Evolutionary conservation across 768 basidiomycete species (phyloP), one percentile per base, ranked within the genome.

Genomic region (Mrakia hoshinonis): DNA sequence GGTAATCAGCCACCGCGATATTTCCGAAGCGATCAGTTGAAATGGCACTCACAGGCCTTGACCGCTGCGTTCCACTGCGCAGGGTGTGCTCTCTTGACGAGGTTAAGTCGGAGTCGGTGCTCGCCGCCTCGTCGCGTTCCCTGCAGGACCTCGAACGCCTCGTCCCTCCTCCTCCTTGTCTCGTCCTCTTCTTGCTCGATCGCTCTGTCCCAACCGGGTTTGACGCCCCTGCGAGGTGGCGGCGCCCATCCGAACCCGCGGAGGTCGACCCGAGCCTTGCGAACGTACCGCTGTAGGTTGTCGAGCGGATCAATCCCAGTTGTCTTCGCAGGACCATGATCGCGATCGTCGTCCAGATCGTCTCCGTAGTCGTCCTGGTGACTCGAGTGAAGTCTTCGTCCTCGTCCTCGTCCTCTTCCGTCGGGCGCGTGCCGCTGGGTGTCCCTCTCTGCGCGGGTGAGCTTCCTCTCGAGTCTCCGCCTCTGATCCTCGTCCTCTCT

Each of bases 81-180:
- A 0, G 22, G 18, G 22, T n/a, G 31, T 20, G 36, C 36, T 36
- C 58, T 61, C 58, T 29, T 61, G 31, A 61, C 36, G 13, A 10
- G 18, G 13, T 7, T 61, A 29, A 61, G 20, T 36, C n/a, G 31
- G 1, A 61, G 7, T 5, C 31, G 31, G 10, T 22, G 36, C 43
- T 43, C 43, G 15, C 43, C 7, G 43, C 43, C 43, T 3, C 15
- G 18, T 10, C 58, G 58, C 31, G 31, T 61, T 2, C 31, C 18
- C 9, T 60, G 31, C 31, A 61, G 20, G 31, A 61, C 13, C 58
- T 61, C 58, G 22, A 61, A 61, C 31, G 36, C 58, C 34, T 61
- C 34, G 36, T 61, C 58, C 58, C 58, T 61, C 58, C 36, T 61
- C 58, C 15, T 61, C 22, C 34, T 61, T 31, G 31, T 36, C 58